Evolutionary conservation across 2,329 filamentous ascomycete genomes (phyloP).

Genomic region (Alternaria triticimaculans): DNA sequence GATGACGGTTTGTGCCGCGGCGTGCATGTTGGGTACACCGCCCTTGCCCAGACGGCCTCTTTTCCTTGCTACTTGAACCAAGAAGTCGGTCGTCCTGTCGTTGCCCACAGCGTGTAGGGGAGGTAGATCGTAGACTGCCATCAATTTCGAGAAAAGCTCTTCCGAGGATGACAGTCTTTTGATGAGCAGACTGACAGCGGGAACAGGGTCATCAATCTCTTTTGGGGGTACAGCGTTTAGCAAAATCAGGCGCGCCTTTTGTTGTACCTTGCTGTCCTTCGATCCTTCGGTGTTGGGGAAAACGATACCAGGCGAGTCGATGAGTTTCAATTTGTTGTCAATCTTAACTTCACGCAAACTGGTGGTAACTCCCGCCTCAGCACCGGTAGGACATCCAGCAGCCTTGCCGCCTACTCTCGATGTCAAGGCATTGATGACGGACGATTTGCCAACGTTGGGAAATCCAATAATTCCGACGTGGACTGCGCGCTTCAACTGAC

Average conservation of each 20-base stretch:
- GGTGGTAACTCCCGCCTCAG: constrained; percentile 91
- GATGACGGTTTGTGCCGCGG: constrained; percentile 90
- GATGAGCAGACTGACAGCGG: constrained; percentile 84
- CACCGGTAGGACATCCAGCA: constrained; percentile 82
- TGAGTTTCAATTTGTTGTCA: constrained; percentile 89
- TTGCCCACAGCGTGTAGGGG: constrained; percentile 73
- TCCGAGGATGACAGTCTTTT: constrained; percentile 76
- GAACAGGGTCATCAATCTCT: constrained; percentile 90
- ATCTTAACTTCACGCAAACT: constrained; percentile 89
- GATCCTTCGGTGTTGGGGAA: constrained; percentile 72
- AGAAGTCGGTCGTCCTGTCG: constrained; percentile 85
- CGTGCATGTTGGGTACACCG: constrained; percentile 85
- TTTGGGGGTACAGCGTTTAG: constrained; percentile 92
- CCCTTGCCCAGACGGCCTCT: constrained; percentile 86
- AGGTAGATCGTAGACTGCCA: constrained; percentile 83
- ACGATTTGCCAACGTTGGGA: constrained; percentile 95
- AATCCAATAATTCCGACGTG: constrained; percentile 95
- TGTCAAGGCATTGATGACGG: constrained; percentile 91
- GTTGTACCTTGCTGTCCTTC: constrained; percentile 66
- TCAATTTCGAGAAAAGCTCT: constrained; percentile 78
- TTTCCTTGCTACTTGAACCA: constrained; percentile 94
- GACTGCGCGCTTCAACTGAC: constrained; percentile 85
- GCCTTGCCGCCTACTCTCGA: constrained; percentile 74
- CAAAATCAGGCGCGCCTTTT: constrained; percentile 81
- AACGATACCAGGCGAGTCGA: constrained; percentile 93